Base-by-base conservation (phyloP, 2,329 filamentous ascomycete genomes). In the Fusarium annulatum region DNA sequence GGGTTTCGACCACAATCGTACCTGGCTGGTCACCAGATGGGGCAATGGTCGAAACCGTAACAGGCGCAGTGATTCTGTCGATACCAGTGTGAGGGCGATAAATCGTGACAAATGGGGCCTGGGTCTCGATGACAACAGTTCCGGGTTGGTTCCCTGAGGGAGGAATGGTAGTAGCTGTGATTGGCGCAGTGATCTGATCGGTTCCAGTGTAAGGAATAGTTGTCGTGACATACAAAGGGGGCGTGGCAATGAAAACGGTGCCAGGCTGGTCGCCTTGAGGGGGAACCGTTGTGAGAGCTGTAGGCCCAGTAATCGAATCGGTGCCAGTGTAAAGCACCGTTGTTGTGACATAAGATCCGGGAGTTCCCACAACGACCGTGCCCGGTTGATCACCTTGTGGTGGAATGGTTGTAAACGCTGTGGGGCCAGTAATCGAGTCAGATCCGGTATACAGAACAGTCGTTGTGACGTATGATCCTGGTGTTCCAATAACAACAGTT, bases 1-100 rank as follows among this genome's bases (percentile, higher is more conserved):
- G 69, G 2, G 70, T 73, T 56, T 73, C 70, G 8, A 73, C 60
- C 16, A 73, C 60, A 12, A 73, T 36, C 4, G 70, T 73, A 28
- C 71, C 71, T 10, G 70, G 70, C 56, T 72, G 51, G 12, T 62
- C 56, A 6, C 65, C 61, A 30, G 34, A 48, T 4, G 70, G 70
- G 9, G 60, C 51, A 21, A 72, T 71, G 10, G 69, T 73, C 10
- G 65, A 66, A 5, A 72, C 39, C 15, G 70, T 73, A 10, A 71
- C 19, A 9, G 70, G 60, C 2, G 65, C 56, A 6, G 48, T 73
- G 21, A 73, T 72, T 38, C 42, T 52, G 21, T 70, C 51, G 2
- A 33, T n/a, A 28, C 69, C 64, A n/a, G 45, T 61, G 33, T 72
- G 70, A 9, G 69, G 69, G 7, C 55, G 58, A 45, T 64, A 73